Percentiles rank a stretch among this genome's conserved stretches.
Conservation (phyloP, 2,329 filamentous ascomycete genomes). For the Xylariaceae sp. region DNA sequence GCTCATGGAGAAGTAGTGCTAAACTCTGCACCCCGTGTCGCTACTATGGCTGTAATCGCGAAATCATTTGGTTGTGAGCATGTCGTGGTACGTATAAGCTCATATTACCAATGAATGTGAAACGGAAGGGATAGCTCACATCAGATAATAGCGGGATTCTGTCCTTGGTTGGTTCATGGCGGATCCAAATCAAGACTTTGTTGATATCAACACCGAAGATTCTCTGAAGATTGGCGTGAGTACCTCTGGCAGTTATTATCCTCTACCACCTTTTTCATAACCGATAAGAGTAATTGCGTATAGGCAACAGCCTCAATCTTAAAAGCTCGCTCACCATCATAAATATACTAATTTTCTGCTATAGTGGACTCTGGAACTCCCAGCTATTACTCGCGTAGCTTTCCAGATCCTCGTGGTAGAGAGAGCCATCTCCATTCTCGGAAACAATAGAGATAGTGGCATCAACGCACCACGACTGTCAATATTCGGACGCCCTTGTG, state of each 20-base stretch:
- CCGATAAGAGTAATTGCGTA: no score
- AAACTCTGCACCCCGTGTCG: constrained; percentile 70
- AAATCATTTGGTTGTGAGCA: constrained; percentile 60
- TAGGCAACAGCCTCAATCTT: background rate
- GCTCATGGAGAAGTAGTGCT: constrained; percentile 60
- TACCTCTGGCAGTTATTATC: background rate
- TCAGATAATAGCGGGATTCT: constrained; percentile 46
- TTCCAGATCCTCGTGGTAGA: constrained; percentile 70
- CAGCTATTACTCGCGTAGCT: constrained; percentile 51
- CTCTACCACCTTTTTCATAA: background rate
- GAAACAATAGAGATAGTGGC: background rate
- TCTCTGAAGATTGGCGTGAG: constrained; percentile 59
- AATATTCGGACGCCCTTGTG: constrained; percentile 50
- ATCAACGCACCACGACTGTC: background rate
- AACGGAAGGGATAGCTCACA: constrained; percentile 7
- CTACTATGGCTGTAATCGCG: constrained; percentile 68
- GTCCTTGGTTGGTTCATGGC: constrained; percentile 65
- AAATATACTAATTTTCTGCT: background rate
- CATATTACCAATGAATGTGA: background rate
- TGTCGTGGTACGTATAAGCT: constrained; percentile 46
- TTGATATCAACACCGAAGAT: constrained; percentile 68
- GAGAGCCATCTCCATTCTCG: constrained; percentile 43
- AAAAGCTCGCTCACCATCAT: background rate
- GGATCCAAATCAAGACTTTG: constrained; percentile 60
- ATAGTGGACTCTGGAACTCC: constrained; percentile 49